Evolutionary conservation across 306 rosid genomes (phyloP).

Genomic region (Canavalia gladiata): DNA sequence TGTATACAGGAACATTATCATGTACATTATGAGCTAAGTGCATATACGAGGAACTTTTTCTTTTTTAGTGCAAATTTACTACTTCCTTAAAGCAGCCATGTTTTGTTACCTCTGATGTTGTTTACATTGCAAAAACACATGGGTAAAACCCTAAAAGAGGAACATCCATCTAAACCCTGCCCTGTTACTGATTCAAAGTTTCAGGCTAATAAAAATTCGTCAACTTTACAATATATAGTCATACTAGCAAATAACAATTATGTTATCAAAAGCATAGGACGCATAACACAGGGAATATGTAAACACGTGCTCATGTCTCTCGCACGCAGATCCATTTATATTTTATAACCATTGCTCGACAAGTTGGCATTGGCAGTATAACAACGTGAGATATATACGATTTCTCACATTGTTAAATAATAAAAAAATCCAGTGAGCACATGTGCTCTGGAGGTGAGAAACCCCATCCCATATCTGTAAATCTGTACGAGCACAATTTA

Average conservation of each 20-base stretch:
- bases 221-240: not conserved
- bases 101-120: not conserved
- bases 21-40: not conserved
- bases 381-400: not conserved
- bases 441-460: not conserved
- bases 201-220: not conserved
- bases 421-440: not conserved
- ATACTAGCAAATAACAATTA: conserved; percentile 16
- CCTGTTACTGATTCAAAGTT: conserved; percentile 3
- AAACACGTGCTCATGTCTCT: not conserved
- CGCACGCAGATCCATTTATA: conserved; percentile 1
- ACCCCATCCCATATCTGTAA: not conserved
- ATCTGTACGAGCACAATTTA: conserved; percentile 3
- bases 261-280: conserved; percentile 25
- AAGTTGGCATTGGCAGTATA: not conserved
- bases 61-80: not conserved
- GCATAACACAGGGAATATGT: not conserved
- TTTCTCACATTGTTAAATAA: conserved; percentile 1
- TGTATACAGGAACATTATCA: not conserved
- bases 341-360: not conserved
- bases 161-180: not conserved
- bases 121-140: not conserved
- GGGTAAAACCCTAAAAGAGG: not conserved
- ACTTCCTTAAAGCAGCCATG: not conserved
- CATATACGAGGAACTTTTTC: not conserved